phyloP scores from a whole-genome alignment of 2,329 filamentous ascomycete genomes.

The Dendryphion nanum region DNA sequence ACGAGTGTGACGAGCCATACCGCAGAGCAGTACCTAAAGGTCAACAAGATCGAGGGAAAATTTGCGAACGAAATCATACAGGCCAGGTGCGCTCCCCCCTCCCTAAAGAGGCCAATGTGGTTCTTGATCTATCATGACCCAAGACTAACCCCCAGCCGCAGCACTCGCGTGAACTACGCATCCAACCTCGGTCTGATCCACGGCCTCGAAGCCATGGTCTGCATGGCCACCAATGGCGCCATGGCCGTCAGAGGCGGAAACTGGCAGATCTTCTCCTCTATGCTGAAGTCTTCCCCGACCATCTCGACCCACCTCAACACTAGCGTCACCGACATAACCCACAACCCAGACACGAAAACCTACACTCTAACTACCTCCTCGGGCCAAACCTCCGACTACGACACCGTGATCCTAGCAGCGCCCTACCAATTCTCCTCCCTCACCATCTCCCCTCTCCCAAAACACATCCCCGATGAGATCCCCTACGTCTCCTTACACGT shows the following conservation, averaged over 20 bases:
- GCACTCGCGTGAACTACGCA: slow-evolving; percentile 91
- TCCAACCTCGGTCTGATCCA: slow-evolving; percentile 86
- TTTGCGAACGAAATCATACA: slow-evolving; percentile 85
- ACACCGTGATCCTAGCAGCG: slow-evolving; percentile 78
- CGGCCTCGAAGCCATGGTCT: slow-evolving; percentile 86
- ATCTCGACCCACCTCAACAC: slow-evolving; percentile 64
- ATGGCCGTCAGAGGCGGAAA: slow-evolving; percentile 81
- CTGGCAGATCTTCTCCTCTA: slow-evolving; percentile 88
- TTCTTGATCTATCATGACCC: slow-evolving; percentile 1
- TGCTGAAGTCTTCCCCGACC: slow-evolving; percentile 66
- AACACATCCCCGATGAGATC: slow-evolving; percentile 67
- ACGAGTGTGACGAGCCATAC: slow-evolving; percentile 65
- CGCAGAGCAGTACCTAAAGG: slow-evolving; percentile 68
- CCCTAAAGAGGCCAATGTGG: neutral
- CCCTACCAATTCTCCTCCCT: slow-evolving; percentile 82
- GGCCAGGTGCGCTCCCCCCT: slow-evolving; percentile 48
- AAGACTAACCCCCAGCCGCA: slow-evolving; percentile 27
- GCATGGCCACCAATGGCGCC: slow-evolving; percentile 84
- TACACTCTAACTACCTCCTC: slow-evolving; percentile 44
- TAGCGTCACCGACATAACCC: slow-evolving; percentile 60
- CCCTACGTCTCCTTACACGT: slow-evolving; percentile 86
- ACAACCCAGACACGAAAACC: slow-evolving; percentile 30
- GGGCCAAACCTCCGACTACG: slow-evolving; percentile 52
- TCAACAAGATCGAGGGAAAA: slow-evolving; percentile 63
- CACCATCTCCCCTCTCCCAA: slow-evolving; percentile 43